Conservation (phyloP, 345 rosid species). For the Hibiscus trionum region DNA sequence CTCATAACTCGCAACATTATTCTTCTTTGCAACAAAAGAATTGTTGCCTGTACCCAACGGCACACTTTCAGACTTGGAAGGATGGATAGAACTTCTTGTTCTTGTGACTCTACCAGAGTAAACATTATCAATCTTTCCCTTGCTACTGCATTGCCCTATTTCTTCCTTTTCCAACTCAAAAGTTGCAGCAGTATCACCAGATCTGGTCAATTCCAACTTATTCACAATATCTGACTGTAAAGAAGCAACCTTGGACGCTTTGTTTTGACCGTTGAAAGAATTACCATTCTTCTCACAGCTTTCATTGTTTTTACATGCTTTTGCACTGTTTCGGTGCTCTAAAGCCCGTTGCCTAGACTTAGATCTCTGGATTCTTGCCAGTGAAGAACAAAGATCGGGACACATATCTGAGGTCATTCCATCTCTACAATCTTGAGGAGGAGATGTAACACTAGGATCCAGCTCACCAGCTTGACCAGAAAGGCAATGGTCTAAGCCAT, state of each 20-base stretch:
- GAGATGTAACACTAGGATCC: conserved; percentile 37
- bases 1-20: conserved; percentile 3
- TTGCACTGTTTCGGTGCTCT: conserved; percentile 56
- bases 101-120: conserved; percentile 25
- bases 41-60: conserved; percentile 15
- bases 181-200: conserved; percentile 19
- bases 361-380: conserved; percentile 63
- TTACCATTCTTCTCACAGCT: conserved; percentile 20
- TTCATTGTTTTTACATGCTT: conserved; percentile 29
- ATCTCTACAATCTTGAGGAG: conserved; percentile 31
- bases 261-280: conserved; percentile 16
- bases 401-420: conserved; percentile 21
- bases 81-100: conserved; percentile 23
- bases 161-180: conserved; percentile 22
- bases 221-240: conserved; percentile 29
- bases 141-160: conserved; percentile 18
- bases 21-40: conserved; percentile 15
- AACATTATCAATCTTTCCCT: conserved; percentile 23
- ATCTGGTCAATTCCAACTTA: conserved; percentile 25
- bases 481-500: conserved; percentile 17
- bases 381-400: conserved; percentile 34
- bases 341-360: conserved; percentile 67
- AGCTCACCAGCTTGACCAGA: conserved; percentile 19
- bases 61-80: conserved; percentile 17
- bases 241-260: conserved; percentile 30